These are phyloP conservation scores for Spergularia marina DNA, from an alignment of 148 eudicot species.

Conservation along the genomic window DNA sequence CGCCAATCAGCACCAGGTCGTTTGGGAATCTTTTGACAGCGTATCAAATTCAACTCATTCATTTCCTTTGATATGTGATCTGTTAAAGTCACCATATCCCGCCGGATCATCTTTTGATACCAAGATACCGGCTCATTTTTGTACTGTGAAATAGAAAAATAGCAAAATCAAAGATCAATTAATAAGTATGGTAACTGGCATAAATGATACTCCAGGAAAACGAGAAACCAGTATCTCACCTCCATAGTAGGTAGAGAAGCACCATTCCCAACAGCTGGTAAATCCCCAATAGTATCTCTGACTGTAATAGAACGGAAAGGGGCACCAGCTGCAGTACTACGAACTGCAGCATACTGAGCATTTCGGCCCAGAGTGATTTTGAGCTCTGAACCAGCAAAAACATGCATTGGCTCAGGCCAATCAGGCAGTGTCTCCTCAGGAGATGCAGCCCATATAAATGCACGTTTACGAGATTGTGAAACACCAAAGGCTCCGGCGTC, in stretches of 20 bases:
- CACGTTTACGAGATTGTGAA: constrained; percentile 93
- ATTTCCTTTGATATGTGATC: constrained; percentile 92
- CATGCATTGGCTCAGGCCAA: constrained; percentile 99
- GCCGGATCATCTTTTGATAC: constrained; percentile 90
- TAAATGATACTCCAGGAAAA: not conserved
- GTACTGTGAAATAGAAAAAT: constrained; percentile 48
- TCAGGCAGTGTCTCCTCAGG: constrained; percentile 88
- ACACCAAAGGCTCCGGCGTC: constrained; percentile 98
- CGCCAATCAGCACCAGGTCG: constrained; percentile 96
- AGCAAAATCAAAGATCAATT: not conserved
- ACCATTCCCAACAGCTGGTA: constrained; percentile 82
- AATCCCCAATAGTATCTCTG: constrained; percentile 97
- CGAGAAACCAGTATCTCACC: constrained; percentile 41
- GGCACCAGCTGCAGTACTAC: constrained; percentile 84
- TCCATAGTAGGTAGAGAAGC: constrained; percentile 59
- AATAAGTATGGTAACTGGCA: not conserved
- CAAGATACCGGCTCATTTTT: constrained; percentile 70
- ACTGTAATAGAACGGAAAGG: constrained; percentile 93
- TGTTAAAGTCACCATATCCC: constrained; percentile 41
- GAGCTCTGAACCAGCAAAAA: constrained; percentile 83
- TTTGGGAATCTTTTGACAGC: constrained; percentile 83
- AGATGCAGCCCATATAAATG: constrained; percentile 97
- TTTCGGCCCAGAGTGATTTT: constrained; percentile 47
- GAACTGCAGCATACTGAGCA: constrained; percentile 73
- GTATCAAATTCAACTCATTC: constrained; percentile 86